Base-by-base conservation (phyloP, 371 early-diverging fungal species). In the Mortierella sp. region DNA sequence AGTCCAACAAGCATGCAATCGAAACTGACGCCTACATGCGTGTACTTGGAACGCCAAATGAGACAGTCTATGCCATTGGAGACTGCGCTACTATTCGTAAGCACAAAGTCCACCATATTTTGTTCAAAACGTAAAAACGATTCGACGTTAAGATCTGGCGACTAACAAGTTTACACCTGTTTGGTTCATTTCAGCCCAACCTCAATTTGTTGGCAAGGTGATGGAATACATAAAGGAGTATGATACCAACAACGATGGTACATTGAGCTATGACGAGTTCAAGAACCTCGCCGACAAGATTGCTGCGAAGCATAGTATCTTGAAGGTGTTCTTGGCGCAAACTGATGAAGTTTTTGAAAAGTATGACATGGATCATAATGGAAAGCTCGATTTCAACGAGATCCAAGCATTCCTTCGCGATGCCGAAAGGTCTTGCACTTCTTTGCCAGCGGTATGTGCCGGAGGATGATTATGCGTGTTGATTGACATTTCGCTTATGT, bases 61-160 rank as follows among this genome's bases (percentile, higher is more conserved):
- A 88, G 40, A 87, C 91, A 6, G 92, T 95, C 2, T 95, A 89
- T 83, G 96, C 96, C 0, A 79, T 96, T 19, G 97, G 97, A 22
- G 97, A 97, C 78, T 97, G 97, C 83, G 93, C 96, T 4, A 89
- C 92, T 1, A 89, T 89, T 43, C 76, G 81, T 81, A 75, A 65
- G 80, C 57, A 45, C 45, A 33, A 15, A 13, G 7, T 16, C 40
- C 15, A 43, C 10, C 13, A 15, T 43, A 43, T 10, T 50, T 50
- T 8, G 8, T 16, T n/a, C 45, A 45, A 45, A 45, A 45, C 3
- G 45, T 45, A 45, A 16, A 45, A 15, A 28, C 28, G 45, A 50
- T 50, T n/a, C 16, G n/a, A n/a, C 16, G n/a, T 50, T n/a, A 50
- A 50, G 45, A 50, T n/a, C 50, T 50, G n/a, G 5, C 2, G 16